Conservation (phyloP, 1,284 basidiomycete genomes). For the Malassezia arunalokei region DNA sequence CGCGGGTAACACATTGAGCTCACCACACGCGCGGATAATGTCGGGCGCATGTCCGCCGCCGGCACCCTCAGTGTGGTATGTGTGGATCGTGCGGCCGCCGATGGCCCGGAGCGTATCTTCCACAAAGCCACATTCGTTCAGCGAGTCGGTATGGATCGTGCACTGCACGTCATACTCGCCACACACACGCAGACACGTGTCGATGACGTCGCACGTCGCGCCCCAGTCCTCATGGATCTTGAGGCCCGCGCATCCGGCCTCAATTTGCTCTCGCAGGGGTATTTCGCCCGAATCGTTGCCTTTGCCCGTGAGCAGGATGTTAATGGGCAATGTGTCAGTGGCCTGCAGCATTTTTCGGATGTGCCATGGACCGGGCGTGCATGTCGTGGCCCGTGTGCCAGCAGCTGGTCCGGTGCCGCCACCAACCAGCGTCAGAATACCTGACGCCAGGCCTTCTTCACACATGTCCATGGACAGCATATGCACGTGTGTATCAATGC, state of each 20-base stretch:
- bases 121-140: constrained; percentile 58
- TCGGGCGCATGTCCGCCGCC: constrained; percentile 89
- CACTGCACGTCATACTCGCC: constrained; percentile 93
- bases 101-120: constrained; percentile 88
- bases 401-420: constrained; percentile 74
- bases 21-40: constrained; percentile 87
- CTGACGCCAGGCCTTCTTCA: constrained; percentile 52
- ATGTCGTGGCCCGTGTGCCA: constrained; percentile 85
- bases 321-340: constrained; percentile 76
- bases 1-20: constrained; percentile 81
- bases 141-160: constrained; percentile 92
- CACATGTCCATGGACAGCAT: constrained; percentile 88
- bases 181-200: constrained; percentile 62
- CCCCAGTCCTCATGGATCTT: constrained; percentile 99
- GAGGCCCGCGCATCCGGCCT: constrained; percentile 76
- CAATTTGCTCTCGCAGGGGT: constrained; percentile 66
- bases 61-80: constrained; percentile 48
- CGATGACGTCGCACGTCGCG: constrained; percentile 72
- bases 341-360: constrained; percentile 47
- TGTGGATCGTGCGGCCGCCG: constrained; percentile 82
- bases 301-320: constrained; percentile 66
- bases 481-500: constrained; percentile 67
- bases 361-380: constrained; percentile 56
- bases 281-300: constrained; percentile 73
- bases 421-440: constrained; percentile 48